These are phyloP conservation scores for Echria macrotheca DNA, from an alignment of 495 filamentous ascomycete genomes.

Conservation along the genomic window DNA sequence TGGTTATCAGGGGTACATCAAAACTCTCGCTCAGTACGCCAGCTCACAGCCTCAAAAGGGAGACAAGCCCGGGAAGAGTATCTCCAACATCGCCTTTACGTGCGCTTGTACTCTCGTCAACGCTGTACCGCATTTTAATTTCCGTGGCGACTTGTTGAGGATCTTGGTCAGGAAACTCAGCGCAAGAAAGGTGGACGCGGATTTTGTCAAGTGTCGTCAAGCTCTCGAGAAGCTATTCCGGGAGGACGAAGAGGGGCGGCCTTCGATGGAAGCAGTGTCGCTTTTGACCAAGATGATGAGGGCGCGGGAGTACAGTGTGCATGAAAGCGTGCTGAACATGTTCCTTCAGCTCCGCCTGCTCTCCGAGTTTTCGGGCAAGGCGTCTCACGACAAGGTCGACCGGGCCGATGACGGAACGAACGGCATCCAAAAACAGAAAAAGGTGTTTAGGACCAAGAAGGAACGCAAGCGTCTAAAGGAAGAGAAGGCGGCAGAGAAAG, in stretches of 20 bases:
- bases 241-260: constrained; percentile 82
- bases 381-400: constrained; percentile 66
- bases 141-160: constrained; percentile 76
- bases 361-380: constrained; percentile 78
- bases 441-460: constrained; percentile 45
- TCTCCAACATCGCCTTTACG: constrained; percentile 70
- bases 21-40: constrained; percentile 59
- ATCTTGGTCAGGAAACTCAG: constrained; percentile 81
- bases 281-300: constrained; percentile 94
- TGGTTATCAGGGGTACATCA: constrained; percentile 78
- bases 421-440: constrained; percentile 69
- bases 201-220: constrained; percentile 72
- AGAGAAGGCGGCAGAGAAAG: constrained; percentile 80
- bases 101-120: constrained; percentile 77
- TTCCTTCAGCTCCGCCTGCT: constrained; percentile 87
- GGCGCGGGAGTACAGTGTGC: constrained; percentile 66
- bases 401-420: constrained; percentile 42
- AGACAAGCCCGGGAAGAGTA: constrained; percentile 28
- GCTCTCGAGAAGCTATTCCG: constrained; percentile 75
- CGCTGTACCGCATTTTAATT: constrained; percentile 93
- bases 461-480: constrained; percentile 64
- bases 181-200: constrained; percentile 56
- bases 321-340: constrained; percentile 82
- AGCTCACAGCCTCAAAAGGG: constrained; percentile 34
- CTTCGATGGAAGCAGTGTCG: constrained; percentile 80